Evolutionary conservation across 2,329 filamentous ascomycete species (phyloP), one percentile per base, ranked within the genome.

Genomic region (Xylariales sp.): DNA sequence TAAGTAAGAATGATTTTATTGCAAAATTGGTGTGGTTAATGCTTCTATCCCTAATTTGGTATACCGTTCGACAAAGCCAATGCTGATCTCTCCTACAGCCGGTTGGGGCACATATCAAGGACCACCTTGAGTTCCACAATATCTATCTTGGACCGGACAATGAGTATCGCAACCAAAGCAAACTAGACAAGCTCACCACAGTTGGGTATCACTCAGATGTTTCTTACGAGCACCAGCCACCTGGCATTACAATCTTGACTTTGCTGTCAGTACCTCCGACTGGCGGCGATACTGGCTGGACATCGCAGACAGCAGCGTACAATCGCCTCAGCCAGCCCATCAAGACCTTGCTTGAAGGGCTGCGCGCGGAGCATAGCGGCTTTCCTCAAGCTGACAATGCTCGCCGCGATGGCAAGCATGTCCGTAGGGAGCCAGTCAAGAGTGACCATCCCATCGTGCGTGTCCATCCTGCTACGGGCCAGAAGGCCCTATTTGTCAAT

Each of bases 401-500:
- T 11, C 50, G 48, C 11, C 50, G 56, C 4, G 54, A 62, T 25
- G 56, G 54, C 4, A 54, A 56, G 18, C 56, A 53, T n/a, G 61
- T 64, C 5, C 69, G 83, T 13, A 71, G 83, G 21, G 80, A 85
- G 40, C 80, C 83, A 0, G 71, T 87, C 5, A 72, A 69, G 17
- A 76, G 70, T 5, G 70, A 80, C 30, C 83, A 88, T 51, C 83
- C 83, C 0, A 59, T 86, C 38, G 76, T 87, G 1, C 66, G 81
- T 16, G 82, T 82, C 1, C 83, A 87, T 53, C 83, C 83, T 2
- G 59, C 64, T 3, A 85, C 82, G 0, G 81, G 81, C 16, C 79
- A 85, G 57, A 85, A 85, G 56, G 79, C 81, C 0, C 61, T 85
- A 2, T 85, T 71, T 49, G 74, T 85, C 18, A 85, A 85, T 51